These are phyloP conservation scores for Lachnellula occidentalis DNA, from an alignment of 2,329 filamentous ascomycete species.

Conservation along the genomic window DNA sequence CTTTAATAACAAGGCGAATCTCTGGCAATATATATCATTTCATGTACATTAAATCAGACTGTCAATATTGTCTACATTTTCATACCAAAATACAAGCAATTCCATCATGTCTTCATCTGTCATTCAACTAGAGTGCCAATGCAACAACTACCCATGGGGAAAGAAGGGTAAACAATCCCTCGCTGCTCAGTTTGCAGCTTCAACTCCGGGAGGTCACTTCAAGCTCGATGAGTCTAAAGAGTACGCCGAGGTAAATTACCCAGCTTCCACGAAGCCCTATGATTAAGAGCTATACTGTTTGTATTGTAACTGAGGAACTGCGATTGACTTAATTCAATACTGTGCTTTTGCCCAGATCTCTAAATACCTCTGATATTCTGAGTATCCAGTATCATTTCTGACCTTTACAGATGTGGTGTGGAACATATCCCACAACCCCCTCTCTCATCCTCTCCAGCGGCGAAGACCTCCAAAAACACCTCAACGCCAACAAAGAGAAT, in stretches of 20 bases:
- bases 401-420: conserved; percentile 58
- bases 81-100: neutral
- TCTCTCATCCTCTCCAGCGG: conserved; percentile 58
- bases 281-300: no score
- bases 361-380: no score
- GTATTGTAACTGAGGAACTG: no score
- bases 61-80: neutral
- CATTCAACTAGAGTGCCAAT: conserved; percentile 48
- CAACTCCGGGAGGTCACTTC: conserved; percentile 58
- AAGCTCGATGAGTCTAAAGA: conserved; percentile 56
- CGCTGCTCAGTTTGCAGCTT: conserved; percentile 58
- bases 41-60: neutral
- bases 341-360: no score
- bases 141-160: conserved; percentile 55
- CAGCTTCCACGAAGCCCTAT: no score
- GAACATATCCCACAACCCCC: conserved; percentile 69
- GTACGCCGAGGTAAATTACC: conserved; percentile 47
- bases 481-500: conserved; percentile 55
- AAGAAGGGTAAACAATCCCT: conserved; percentile 61
- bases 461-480: conserved; percentile 57
- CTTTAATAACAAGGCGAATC: neutral
- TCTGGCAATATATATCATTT: no score
- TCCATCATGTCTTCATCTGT: conserved; percentile 33
- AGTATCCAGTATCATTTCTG: conserved; percentile 29
- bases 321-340: no score